Evolutionary conservation across 306 rosid genomes (phyloP).

Genomic region (Trifolium subterraneum): DNA sequence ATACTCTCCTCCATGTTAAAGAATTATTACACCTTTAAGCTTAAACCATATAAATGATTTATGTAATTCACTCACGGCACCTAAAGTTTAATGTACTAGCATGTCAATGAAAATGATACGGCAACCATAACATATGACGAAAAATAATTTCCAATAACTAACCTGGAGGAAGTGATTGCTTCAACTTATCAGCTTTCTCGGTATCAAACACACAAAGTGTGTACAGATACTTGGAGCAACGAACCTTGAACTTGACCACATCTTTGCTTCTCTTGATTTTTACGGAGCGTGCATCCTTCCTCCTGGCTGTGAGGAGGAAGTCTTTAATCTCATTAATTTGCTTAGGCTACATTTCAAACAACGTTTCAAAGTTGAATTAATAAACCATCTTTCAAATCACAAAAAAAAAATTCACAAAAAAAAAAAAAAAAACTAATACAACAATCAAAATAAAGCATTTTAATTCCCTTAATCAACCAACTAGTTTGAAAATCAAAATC

Average conservation of each 20-base stretch:
- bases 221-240: slow-evolving; percentile 81
- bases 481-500: background rate
- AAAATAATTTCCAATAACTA: background rate
- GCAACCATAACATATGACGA: background rate
- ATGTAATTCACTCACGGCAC: background rate
- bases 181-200: slow-evolving; percentile 82
- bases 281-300: slow-evolving; percentile 80
- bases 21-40: background rate
- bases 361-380: background rate
- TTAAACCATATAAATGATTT: background rate
- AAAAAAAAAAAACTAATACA: background rate
- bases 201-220: slow-evolving; percentile 71
- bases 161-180: slow-evolving; percentile 92
- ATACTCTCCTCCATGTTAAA: background rate
- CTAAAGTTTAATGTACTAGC: background rate
- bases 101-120: background rate
- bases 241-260: slow-evolving; percentile 75
- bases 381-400: background rate
- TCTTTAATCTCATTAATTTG: slow-evolving; percentile 85
- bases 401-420: background rate
- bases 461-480: background rate
- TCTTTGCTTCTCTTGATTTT: slow-evolving; percentile 73
- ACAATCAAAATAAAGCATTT: background rate
- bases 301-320: slow-evolving; percentile 80
- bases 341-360: slow-evolving; percentile 66